These are phyloP conservation scores for Trametes sp. DNA, from an alignment of 1,284 basidiomycete species.

Conservation along the genomic window DNA sequence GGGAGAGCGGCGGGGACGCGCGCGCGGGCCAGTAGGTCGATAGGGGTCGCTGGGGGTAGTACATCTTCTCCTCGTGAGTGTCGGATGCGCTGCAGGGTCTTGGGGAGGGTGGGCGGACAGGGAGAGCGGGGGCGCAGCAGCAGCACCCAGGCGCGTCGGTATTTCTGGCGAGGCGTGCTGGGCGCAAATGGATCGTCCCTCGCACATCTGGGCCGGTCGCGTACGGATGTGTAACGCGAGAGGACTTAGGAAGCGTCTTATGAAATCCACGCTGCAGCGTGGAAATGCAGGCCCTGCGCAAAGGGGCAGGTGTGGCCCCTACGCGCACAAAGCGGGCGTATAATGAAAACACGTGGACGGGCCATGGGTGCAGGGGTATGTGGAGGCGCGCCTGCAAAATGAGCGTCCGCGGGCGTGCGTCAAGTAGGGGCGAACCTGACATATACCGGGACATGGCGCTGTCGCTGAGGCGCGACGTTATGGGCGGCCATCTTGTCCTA, in stretches of 20 bases:
- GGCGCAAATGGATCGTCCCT: constrained; percentile 24
- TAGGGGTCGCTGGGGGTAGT: constrained; percentile 31
- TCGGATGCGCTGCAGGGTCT: neutral
- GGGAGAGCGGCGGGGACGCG: constrained; percentile 29
- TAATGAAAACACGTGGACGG: constrained; percentile 40
- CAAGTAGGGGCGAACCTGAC: neutral
- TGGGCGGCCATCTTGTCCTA: neutral
- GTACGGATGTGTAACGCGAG: constrained; percentile 17
- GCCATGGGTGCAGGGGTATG: constrained; percentile 3
- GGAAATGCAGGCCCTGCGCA: constrained; percentile 17
- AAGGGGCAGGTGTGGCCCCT: constrained; percentile 36
- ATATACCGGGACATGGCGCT: neutral
- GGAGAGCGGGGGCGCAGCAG: constrained; percentile 8
- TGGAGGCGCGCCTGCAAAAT: neutral
- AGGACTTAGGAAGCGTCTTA: constrained; percentile 26
- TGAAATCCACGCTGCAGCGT: constrained; percentile 42
- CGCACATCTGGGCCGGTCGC: constrained; percentile 21
- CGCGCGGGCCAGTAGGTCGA: constrained; percentile 32
- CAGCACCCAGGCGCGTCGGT: constrained; percentile 1
- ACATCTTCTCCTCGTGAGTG: constrained; percentile 21
- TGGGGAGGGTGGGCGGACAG: constrained; percentile 7
- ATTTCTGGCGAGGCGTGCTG: constrained; percentile 15
- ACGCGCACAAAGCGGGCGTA: constrained; percentile 22
- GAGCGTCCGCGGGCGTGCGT: neutral
- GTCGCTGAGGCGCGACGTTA: neutral